These are phyloP conservation scores for Yarrowia phangngaensis DNA, from an alignment of 805 yeast species.

Conservation along the genomic window DNA sequence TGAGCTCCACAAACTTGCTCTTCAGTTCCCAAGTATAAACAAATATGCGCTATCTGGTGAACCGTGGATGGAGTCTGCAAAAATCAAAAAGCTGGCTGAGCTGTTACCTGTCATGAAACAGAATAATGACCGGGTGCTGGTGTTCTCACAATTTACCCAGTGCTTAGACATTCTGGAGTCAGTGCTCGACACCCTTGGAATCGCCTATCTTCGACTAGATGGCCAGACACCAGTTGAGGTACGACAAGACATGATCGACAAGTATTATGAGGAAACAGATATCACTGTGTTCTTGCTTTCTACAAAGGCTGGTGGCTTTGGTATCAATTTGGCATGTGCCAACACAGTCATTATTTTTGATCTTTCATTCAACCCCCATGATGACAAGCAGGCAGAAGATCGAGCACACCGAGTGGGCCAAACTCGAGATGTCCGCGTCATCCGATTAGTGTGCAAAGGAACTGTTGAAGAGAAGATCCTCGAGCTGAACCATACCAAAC, in stretches of 20 bases:
- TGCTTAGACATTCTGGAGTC: conserved; percentile 81
- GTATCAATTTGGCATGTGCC: conserved; percentile 94
- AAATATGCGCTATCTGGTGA: conserved; percentile 51
- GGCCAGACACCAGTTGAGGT: conserved; percentile 93
- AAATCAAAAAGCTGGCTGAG: conserved; percentile 54
- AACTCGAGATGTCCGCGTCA: conserved; percentile 73
- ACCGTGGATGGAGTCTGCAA: conserved; percentile 69
- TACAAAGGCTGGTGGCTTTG: conserved; percentile 98
- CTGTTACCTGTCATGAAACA: conserved; percentile 56
- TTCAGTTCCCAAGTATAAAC: conserved; percentile 57
- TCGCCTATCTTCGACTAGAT: conserved; percentile 79
- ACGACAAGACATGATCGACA: conserved; percentile 87
- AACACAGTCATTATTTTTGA: conserved; percentile 88
- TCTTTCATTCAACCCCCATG: conserved; percentile 95
- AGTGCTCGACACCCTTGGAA: conserved; percentile 58
- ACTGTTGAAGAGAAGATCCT: conserved; percentile 89
- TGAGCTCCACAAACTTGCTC: conserved; percentile 74
- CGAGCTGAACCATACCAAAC: conserved; percentile 80
- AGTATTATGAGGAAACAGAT: conserved; percentile 72
- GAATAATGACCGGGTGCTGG: conserved; percentile 61
- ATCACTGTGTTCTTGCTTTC: conserved; percentile 85
- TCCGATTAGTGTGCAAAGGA: conserved; percentile 63
- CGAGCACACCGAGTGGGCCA: conserved; percentile 98
- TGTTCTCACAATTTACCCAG: conserved; percentile 91
- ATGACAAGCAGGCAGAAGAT: conserved; percentile 97